A percentile compares a stretch with the other conserved stretches of the same genome.
Evolutionary conservation across 371 early-diverging fungal genomes (phyloP).

Genomic region (Mucor lusitanicus): DNA sequence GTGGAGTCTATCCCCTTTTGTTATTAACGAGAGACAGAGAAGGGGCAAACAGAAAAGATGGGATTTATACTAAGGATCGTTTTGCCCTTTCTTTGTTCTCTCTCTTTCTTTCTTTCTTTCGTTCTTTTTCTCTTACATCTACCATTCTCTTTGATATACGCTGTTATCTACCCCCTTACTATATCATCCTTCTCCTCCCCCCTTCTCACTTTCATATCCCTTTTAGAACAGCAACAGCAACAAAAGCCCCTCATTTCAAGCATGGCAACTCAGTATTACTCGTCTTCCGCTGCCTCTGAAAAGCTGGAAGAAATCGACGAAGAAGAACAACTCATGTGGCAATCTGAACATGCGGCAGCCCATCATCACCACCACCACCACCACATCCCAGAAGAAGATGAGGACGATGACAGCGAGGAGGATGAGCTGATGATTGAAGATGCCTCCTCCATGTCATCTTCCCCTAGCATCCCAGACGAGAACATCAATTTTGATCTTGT

Average conservation of each 20-base stretch:
- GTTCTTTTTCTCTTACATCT: not conserved
- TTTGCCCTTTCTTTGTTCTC: slow-evolving; percentile 1
- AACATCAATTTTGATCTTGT: slow-evolving; percentile 78
- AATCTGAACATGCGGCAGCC: slow-evolving; percentile 11
- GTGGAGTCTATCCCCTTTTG: not conserved
- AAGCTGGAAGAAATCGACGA: slow-evolving; percentile 25
- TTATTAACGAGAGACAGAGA: not conserved
- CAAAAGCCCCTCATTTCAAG: not conserved
- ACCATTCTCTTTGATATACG: not conserved
- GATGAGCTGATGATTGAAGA: slow-evolving; percentile 46
- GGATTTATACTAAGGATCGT: not conserved
- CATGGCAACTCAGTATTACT: slow-evolving; percentile 14
- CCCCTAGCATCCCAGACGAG: slow-evolving; percentile 70
- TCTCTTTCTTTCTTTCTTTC: slow-evolving; percentile 1
- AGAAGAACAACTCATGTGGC: slow-evolving; percentile 28
- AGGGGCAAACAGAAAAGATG: not conserved
- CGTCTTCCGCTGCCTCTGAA: slow-evolving; percentile 15
- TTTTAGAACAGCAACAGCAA: not conserved
- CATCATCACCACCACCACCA: slow-evolving; percentile 52
- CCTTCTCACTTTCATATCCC: not conserved
- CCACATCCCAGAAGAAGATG: slow-evolving; percentile 53
- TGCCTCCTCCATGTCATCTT: slow-evolving; percentile 52
- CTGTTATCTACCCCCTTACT: too few species aligned
- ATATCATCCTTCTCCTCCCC: not conserved
- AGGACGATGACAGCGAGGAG: slow-evolving; percentile 57